Conservation (phyloP, 2,329 filamentous ascomycete genomes). For the Hypoxylon sp. region DNA sequence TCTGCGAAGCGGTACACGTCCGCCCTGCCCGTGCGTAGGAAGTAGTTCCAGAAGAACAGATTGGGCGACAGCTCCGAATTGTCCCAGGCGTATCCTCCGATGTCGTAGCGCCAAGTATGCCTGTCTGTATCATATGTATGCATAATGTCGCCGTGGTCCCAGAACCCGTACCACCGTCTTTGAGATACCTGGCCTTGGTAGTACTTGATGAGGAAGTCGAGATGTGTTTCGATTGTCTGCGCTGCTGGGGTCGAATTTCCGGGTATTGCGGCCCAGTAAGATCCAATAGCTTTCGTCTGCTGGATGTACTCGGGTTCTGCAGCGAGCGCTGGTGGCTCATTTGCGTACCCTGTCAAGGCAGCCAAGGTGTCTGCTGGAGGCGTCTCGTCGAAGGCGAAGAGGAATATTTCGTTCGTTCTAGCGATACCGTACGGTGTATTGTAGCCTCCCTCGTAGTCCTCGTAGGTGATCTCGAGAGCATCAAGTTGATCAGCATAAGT, state of each 20-base stretch:
- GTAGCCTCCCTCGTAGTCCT: constrained; percentile 69
- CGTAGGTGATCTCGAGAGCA: constrained; percentile 72
- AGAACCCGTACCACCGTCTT: constrained; percentile 72
- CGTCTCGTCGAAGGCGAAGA: constrained; percentile 66
- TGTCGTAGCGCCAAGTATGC: constrained; percentile 72
- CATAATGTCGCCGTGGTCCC: constrained; percentile 72
- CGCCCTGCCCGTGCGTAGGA: constrained; percentile 68
- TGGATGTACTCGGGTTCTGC: constrained; percentile 63
- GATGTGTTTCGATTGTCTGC: constrained; percentile 62
- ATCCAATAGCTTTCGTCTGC: constrained; percentile 65
- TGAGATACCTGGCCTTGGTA: constrained; percentile 68
- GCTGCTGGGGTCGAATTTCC: constrained; percentile 47
- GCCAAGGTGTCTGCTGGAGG: constrained; percentile 62
- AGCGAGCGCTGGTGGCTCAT: constrained; percentile 65
- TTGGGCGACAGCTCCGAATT: constrained; percentile 74
- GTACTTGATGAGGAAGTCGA: constrained; percentile 68
- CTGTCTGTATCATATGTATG: constrained; percentile 71
- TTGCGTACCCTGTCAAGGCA: constrained; percentile 58
- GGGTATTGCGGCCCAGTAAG: constrained; percentile 63
- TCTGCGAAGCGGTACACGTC: constrained; percentile 71
- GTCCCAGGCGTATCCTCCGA: constrained; percentile 75
- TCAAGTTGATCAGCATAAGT: constrained; percentile 70
- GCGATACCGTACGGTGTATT: constrained; percentile 69
- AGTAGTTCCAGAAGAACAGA: constrained; percentile 73
- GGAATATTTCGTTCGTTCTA: constrained; percentile 67